Evolutionary conservation across 768 basidiomycete genomes (phyloP), one percentile per base, ranked within the genome.

Genomic region (Pisolithus marmoratus): DNA sequence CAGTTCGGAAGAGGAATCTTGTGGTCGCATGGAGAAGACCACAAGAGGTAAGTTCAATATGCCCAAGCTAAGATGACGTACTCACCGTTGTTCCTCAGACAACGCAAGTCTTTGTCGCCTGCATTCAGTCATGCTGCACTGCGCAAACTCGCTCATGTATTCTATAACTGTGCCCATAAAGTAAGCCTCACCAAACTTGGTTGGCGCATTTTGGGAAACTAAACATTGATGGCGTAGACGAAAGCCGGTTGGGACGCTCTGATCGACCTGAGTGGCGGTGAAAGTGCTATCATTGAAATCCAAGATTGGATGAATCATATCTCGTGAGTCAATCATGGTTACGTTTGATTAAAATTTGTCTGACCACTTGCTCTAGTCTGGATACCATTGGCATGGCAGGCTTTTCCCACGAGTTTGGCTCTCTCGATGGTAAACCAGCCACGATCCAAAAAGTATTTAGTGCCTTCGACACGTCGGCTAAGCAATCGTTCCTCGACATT

Each of bases 1-100:
- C 12, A 69, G 63, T 51, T 66, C 17, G 77, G 75, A 8, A 63
- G 59, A 26, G 68, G 72, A 8, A 54, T 78, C n/a, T 53, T 77
- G 15, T 69, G 68, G 58, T 67, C 72, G 11, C 71, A 69, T 43
- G 75, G 74, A 12, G 77, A 79, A 22, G 63, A 47, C 34, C 78
- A 79, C 60, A 71, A 65, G 47, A 67, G 72, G 77, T 72, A 22
- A 4, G 12, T 26, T n/a, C 27, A 29, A 31, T 11, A 34, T 34
- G 4, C n/a, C 12, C 4, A 22, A 9, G 4, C 9, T 11, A 6
- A 19, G 20, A 8, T 2, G 12, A 29, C 14, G 45, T 34, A 7
- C 26, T 46, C 34, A n/a, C 22, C 23, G n/a, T 44, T 5, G 15
- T 46, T 46, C 45, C 29, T 42, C 5, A 65, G 64, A 36, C 64